phyloP scores from a whole-genome alignment of 83 land plant genomes.

The Diphasiastrum complanatum region DNA sequence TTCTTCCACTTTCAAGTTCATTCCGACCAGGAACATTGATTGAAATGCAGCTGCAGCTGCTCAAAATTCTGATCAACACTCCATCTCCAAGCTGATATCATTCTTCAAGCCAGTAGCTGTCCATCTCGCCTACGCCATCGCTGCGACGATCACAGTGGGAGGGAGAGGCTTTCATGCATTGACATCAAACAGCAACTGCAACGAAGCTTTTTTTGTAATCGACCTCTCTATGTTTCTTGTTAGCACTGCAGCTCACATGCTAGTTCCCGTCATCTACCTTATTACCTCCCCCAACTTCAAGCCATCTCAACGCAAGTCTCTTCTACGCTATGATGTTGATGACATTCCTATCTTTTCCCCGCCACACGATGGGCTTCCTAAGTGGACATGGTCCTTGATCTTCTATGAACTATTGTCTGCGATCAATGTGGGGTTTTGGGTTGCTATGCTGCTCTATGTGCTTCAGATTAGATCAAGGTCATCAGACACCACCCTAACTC shows the following conservation, averaged over 20 bases:
- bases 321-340: slow-evolving; percentile 15
- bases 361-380: slow-evolving; percentile 1
- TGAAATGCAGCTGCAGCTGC: slow-evolving; percentile 10
- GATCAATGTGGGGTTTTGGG: slow-evolving; percentile 18
- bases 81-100: no score
- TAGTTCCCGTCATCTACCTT: slow-evolving; percentile 17
- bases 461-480: no score
- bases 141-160: no score
- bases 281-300: slow-evolving; percentile 1
- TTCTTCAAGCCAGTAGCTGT: no score
- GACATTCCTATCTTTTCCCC: slow-evolving; percentile 20
- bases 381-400: slow-evolving; percentile 11
- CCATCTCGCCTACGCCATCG: no score
- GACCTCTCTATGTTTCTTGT: slow-evolving; percentile 21
- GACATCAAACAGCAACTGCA: slow-evolving; percentile 9
- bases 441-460: no score
- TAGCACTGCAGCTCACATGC: slow-evolving; percentile 14
- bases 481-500: no score
- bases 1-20: slow-evolving; percentile 12
- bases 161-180: no score
- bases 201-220: slow-evolving; percentile 9
- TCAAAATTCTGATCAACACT: no score
- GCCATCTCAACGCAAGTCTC: slow-evolving; percentile 23
- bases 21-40: slow-evolving; percentile 27
- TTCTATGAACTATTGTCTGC: slow-evolving; percentile 20